phyloP scores from a whole-genome alignment of 805 yeast species.

The Saccharomyces cerevisiae region DNA sequence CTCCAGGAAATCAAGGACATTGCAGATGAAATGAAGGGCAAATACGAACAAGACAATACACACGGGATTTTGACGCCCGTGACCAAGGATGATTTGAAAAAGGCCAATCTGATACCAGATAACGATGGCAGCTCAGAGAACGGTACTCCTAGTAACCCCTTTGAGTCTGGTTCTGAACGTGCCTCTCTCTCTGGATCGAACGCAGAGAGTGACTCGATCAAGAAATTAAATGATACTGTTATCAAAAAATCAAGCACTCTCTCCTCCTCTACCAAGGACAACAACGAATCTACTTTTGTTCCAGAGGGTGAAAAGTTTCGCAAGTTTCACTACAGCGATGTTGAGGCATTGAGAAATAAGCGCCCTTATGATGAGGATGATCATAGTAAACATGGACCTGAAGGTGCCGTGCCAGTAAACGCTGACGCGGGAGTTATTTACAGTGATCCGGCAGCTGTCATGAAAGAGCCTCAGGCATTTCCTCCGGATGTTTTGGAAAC shows the following conservation, averaged over 20 bases:
- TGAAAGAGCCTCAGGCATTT: constrained; percentile 18
- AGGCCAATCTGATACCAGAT: constrained; percentile 23
- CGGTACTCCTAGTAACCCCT: constrained; percentile 1
- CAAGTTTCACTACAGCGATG: constrained; percentile 19
- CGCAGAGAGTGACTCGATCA: neutral
- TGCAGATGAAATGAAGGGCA: constrained; percentile 33
- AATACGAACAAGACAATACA: constrained; percentile 17
- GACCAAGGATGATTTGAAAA: constrained; percentile 23
- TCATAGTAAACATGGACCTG: constrained; percentile 1
- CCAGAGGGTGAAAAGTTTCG: constrained; percentile 22
- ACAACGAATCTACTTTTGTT: constrained; percentile 22
- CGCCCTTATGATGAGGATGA: neutral
- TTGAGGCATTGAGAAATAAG: constrained; percentile 8
- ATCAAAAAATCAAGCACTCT: constrained; percentile 2
- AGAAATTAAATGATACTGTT: neutral
- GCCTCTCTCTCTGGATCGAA: constrained; percentile 3
- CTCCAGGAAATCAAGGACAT: constrained; percentile 44
- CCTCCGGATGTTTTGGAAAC: constrained; percentile 18
- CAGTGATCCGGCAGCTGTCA: constrained; percentile 18
- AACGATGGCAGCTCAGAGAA: constrained; percentile 5
- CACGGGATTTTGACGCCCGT: constrained; percentile 26
- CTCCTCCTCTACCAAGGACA: constrained; percentile 2
- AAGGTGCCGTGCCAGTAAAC: constrained; percentile 12
- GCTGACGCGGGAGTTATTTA: constrained; percentile 23
- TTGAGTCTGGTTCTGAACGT: neutral